Evolutionary conservation across 192 early-diverging fungal genomes (phyloP).

Genomic region (Funneliformis mosseae): DNA sequence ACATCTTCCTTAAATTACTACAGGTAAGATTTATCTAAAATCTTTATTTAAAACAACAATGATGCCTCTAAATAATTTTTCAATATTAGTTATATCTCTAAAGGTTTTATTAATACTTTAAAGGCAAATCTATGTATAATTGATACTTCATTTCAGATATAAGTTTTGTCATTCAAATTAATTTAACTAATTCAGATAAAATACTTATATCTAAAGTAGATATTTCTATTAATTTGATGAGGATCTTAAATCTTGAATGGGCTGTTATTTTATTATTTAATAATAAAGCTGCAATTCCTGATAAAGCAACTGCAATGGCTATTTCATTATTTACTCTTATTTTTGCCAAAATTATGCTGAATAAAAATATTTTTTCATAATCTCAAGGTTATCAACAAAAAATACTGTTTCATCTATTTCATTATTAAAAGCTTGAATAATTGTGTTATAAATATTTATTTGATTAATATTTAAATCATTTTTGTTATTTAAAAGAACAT

Average conservation of each 20-base stretch:
- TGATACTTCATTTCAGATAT: constrained; percentile 46
- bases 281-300: constrained; percentile 39
- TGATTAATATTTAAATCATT: constrained; percentile 7
- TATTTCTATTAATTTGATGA: constrained; percentile 10
- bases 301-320: constrained; percentile 38
- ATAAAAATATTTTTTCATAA: constrained; percentile 38
- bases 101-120: constrained; percentile 33
- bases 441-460: constrained; percentile 2
- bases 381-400: constrained; percentile 38
- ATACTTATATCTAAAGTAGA: constrained; percentile 33
- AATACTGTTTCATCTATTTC: background rate
- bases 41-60: constrained; percentile 23
- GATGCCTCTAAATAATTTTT: constrained; percentile 18
- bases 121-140: constrained; percentile 32
- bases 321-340: background rate
- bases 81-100: constrained; percentile 20
- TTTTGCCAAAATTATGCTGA: constrained; percentile 32
- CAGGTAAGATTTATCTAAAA: constrained; percentile 37
- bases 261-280: constrained; percentile 37
- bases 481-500: background rate
- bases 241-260: constrained; percentile 44
- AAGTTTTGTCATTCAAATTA: background rate
- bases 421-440: background rate
- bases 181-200: background rate
- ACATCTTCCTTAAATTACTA: constrained; percentile 30